Evolutionary conservation across 1,284 basidiomycete species (phyloP).

Genomic region (Mycena sp.): DNA sequence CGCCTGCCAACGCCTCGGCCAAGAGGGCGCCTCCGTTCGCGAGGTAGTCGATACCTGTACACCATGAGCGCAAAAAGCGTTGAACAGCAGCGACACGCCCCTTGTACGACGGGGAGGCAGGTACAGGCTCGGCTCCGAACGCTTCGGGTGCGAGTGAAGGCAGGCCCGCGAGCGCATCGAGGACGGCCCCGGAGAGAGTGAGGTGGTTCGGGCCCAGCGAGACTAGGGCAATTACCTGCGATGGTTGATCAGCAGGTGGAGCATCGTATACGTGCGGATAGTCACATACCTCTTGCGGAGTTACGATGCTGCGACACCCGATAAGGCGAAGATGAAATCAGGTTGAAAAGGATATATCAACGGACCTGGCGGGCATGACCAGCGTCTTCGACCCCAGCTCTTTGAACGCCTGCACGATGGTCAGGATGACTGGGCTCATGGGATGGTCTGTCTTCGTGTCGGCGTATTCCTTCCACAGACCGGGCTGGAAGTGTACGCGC

Average conservation of each 20-base stretch:
- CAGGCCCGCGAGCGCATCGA: conserved; percentile 50
- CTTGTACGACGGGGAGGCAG: not conserved
- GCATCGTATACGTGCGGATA: not conserved
- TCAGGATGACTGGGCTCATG: conserved; percentile 48
- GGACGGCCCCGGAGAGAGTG: conserved; percentile 54
- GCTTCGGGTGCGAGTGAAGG: conserved; percentile 35
- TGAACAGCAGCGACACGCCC: conserved; percentile 7
- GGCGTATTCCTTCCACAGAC: conserved; percentile 52
- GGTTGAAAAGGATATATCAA: conserved; percentile 9
- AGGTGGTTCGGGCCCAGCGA: conserved; percentile 55
- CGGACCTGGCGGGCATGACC: conserved; percentile 62
- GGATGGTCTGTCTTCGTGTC: conserved; percentile 54
- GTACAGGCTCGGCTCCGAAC: conserved; percentile 9
- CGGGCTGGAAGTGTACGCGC: conserved; percentile 56
- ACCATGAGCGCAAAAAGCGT: not conserved
- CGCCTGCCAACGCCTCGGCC: conserved; percentile 45
- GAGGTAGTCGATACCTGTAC: conserved; percentile 44
- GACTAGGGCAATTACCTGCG: conserved; percentile 53
- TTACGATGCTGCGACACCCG: conserved; percentile 43
- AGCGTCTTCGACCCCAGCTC: conserved; percentile 50
- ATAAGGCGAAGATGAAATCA: not conserved
- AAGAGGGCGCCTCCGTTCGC: conserved; percentile 45
- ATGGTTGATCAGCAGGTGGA: not conserved
- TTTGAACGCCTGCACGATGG: conserved; percentile 50
- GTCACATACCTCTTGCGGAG: conserved; percentile 47